phyloP scores from a whole-genome alignment of 495 filamentous ascomycete species.

The Penicillium diatomitis region DNA sequence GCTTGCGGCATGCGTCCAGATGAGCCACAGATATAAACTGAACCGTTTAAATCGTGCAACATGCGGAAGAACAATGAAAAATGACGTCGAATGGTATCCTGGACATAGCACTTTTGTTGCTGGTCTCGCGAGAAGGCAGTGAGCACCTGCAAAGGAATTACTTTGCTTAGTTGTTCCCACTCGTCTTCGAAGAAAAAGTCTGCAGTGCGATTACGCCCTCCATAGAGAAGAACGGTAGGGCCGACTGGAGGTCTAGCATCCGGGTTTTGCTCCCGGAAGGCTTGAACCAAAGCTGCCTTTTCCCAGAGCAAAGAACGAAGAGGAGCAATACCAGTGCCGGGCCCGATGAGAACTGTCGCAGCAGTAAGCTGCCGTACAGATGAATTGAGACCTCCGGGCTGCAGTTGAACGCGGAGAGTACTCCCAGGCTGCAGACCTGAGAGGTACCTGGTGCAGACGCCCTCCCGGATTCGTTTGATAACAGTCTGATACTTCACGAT shows the following conservation, averaged over 20 bases:
- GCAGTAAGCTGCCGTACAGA: conserved; percentile 32
- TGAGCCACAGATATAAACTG: conserved; percentile 75
- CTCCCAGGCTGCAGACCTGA: conserved; percentile 51
- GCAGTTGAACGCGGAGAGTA: conserved; percentile 47
- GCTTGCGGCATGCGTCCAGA: conserved; percentile 79
- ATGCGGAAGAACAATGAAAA: conserved; percentile 47
- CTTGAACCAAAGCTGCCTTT: conserved; percentile 33
- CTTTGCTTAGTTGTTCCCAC: conserved; percentile 43
- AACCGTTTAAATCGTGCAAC: conserved; percentile 43
- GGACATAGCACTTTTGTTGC: conserved; percentile 75
- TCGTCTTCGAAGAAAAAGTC: conserved; percentile 80
- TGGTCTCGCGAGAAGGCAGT: conserved; percentile 82
- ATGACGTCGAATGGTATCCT: conserved; percentile 65
- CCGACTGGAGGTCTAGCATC: conserved; percentile 21
- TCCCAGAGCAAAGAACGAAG: conserved; percentile 75
- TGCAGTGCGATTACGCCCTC: conserved; percentile 58
- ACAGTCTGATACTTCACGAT: conserved; percentile 87
- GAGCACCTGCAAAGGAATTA: conserved; percentile 44
- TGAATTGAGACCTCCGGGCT: conserved; percentile 47
- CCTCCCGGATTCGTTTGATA: conserved; percentile 74
- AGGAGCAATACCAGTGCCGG: conserved; percentile 87
- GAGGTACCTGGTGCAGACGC: conserved; percentile 84
- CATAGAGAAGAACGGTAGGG: conserved; percentile 57
- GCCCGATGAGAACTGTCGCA: conserved; percentile 72
- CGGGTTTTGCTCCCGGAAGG: conserved; percentile 27